Evolutionary conservation across 805 yeast genomes (phyloP), one percentile per base, ranked within the genome.

Genomic region (Millerozyma miso): DNA sequence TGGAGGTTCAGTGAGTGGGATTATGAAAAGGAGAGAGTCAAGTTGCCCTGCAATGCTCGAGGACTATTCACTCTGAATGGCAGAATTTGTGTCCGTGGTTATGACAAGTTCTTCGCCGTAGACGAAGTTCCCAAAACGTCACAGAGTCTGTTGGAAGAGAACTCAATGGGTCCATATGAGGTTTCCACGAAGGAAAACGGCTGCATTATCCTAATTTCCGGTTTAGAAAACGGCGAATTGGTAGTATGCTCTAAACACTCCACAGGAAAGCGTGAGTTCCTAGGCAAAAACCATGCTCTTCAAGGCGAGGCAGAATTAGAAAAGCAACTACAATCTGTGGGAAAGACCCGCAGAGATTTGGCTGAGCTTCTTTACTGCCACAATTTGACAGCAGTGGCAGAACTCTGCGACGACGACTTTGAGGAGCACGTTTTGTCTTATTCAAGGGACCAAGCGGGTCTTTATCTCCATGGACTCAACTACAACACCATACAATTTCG

Each of bases 1-100:
- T 91, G 98, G 98, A 86, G 82, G 60, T 89, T 88, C 64, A 80
- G 82, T 45, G 99, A 91, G 51, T 90, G 88, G 86, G 97, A 87
- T 53, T 91, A 87, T 56, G 79, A 80, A 14, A 76, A 73, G 41
- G 65, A 69, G 7, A 34, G 37, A 38, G 65, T 79, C 4, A 45
- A 44, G 1, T 65, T 91, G 6, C 96, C 97, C 0, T 71, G 80
- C 4, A 65, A 80, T 40, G 95, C 97, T 0, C 73, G 99, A 42
- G 99, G 99, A 0, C 60, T 91, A 13, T 91, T 91, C 60, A 85
- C 71, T 13, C 40, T 79, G 0, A 60, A 63, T 10, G 65, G 68
- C 5, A 51, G 46, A 8, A 84, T 93, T 17, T 80, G 80, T 1
- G 81, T 83, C 1, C 69, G 99, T 51, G 99, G 99, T 0, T 93